Evolutionary conservation across 2,329 filamentous ascomycete genomes (phyloP).

Genomic region (Triangularia verruculosa): DNA sequence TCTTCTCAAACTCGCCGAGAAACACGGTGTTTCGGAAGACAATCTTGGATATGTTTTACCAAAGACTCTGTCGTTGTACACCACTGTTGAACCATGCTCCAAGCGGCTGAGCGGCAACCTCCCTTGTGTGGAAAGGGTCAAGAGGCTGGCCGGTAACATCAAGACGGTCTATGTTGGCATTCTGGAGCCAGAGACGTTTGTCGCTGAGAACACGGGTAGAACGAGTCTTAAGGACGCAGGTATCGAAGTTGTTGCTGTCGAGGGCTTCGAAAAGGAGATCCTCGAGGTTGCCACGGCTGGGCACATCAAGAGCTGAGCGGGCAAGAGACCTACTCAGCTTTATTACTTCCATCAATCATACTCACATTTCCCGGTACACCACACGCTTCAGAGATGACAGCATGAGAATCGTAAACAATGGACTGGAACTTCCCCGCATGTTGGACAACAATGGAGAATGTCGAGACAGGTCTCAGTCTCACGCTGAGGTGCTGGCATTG

Average conservation of each 20-base stretch:
- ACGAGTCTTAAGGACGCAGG: slow-evolving; percentile 67
- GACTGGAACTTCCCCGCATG: not conserved
- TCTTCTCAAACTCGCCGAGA: slow-evolving; percentile 65
- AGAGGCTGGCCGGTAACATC: slow-evolving; percentile 61
- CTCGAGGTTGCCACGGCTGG: slow-evolving; percentile 79
- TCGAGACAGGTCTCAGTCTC: not conserved
- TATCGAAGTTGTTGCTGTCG: slow-evolving; percentile 68
- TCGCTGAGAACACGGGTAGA: slow-evolving; percentile 75
- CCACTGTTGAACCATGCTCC: slow-evolving; percentile 86
- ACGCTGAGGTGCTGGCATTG: not conserved
- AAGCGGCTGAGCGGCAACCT: slow-evolving; percentile 70
- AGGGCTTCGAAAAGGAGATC: slow-evolving; percentile 78
- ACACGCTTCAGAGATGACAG: not conserved
- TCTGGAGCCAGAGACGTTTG: slow-evolving; percentile 85
- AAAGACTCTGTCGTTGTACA: slow-evolving; percentile 68
- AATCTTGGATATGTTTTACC: slow-evolving; percentile 51
- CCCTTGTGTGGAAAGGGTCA: slow-evolving; percentile 76
- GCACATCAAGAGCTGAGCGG: slow-evolving; percentile 46
- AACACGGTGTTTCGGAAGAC: slow-evolving; percentile 51
- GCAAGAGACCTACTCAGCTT: not conserved
- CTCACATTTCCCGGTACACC: too few relatives aligned
- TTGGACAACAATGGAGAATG: not conserved
- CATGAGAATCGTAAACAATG: not conserved
- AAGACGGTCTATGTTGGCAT: slow-evolving; percentile 83
- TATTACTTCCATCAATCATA: not conserved